Conservation (phyloP, 306 rosid species). For the Trichosanthes cucumerina region DNA sequence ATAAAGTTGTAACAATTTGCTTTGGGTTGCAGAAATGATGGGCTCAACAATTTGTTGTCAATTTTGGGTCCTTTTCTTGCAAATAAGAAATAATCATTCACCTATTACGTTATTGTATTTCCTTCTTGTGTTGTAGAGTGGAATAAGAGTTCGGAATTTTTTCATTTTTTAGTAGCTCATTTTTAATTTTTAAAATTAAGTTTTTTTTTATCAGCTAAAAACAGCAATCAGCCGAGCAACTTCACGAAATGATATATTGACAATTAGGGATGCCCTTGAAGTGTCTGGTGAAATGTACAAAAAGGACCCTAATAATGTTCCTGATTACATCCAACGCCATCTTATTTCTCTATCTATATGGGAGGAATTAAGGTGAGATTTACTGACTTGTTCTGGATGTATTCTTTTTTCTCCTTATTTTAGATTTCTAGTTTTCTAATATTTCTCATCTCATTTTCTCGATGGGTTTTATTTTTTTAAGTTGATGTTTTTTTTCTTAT, state of each 20-base stretch:
- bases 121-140: neutral
- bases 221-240: conserved; percentile 92
- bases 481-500: neutral
- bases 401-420: conserved; percentile 5
- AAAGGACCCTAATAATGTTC: conserved; percentile 77
- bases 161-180: neutral
- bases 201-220: conserved; percentile 59
- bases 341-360: conserved; percentile 88
- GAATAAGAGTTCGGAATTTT: neutral
- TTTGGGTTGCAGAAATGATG: no score
- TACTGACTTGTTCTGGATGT: conserved; percentile 11
- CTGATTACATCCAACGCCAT: conserved; percentile 85
- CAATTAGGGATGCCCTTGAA: conserved; percentile 95
- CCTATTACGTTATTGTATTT: neutral
- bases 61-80: neutral
- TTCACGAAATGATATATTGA: conserved; percentile 64
- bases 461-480: neutral
- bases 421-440: neutral
- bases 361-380: conserved; percentile 85
- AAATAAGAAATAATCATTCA: neutral
- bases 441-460: neutral
- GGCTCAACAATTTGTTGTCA: neutral
- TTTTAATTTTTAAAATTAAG: neutral
- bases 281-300: conserved; percentile 92
- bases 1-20: neutral